phyloP scores from a whole-genome alignment of 805 yeast genomes.

The Kluyveromyces dobzhanskii region DNA sequence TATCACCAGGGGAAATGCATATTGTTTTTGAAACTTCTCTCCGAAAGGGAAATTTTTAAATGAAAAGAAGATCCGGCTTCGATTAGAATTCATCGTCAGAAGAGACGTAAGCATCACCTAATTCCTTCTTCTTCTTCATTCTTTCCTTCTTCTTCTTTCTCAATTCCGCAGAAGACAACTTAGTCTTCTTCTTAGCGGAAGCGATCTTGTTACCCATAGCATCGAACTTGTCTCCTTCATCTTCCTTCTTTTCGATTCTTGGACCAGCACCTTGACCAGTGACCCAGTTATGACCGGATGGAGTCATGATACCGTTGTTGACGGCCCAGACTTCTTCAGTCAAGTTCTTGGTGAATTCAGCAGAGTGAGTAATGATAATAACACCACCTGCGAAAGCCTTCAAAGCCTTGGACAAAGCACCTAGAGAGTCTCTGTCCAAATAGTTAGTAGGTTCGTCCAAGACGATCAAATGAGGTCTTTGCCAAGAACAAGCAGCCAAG shows the following conservation, averaged over 20 bases:
- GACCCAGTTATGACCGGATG: slow-evolving; percentile 99
- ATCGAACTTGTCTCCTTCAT: slow-evolving; percentile 97
- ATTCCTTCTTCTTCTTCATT: slow-evolving; percentile 99
- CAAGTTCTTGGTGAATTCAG: slow-evolving; percentile 98
- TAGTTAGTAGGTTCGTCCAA: slow-evolving; percentile 99
- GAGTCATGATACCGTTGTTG: slow-evolving; percentile 95
- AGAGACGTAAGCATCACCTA: slow-evolving; percentile 98
- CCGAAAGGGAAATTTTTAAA: background rate
- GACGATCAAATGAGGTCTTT: slow-evolving; percentile 98
- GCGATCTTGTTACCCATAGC: slow-evolving; percentile 99
- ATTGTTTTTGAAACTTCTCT: background rate
- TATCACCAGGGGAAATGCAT: too few relatives aligned
- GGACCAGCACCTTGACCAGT: slow-evolving; percentile 99
- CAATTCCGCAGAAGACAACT: slow-evolving; percentile 97
- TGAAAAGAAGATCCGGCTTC: slow-evolving; percentile 3
- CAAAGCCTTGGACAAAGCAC: slow-evolving; percentile 98
- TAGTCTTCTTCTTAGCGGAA: slow-evolving; percentile 90
- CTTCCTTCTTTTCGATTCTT: slow-evolving; percentile 94
- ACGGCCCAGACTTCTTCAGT: slow-evolving; percentile 99
- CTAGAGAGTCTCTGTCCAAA: slow-evolving; percentile 98
- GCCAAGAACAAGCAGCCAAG: slow-evolving; percentile 99
- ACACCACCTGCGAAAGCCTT: slow-evolving; percentile 99
- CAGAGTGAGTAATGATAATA: slow-evolving; percentile 99
- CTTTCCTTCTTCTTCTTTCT: slow-evolving; percentile 99
- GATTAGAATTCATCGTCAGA: slow-evolving; percentile 82